Base-by-base conservation (phyloP, 1,284 basidiomycete genomes). In the Xanthoconium separans region DNA sequence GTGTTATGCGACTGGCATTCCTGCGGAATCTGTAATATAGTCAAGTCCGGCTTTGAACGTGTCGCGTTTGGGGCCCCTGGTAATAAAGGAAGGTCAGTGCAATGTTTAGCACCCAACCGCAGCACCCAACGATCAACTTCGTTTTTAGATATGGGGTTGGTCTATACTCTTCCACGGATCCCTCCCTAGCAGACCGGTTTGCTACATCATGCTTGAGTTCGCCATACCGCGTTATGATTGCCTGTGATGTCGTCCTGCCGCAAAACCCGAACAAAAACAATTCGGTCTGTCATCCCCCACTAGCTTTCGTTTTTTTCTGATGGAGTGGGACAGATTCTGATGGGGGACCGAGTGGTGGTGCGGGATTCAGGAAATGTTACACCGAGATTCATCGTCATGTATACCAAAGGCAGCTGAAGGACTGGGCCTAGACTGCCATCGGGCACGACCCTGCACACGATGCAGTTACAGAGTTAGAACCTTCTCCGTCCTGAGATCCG, bases 171-270 rank as follows among this genome's bases (percentile, higher is more conserved):
- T 83, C 79, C 63, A 72, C 71, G 37, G 81, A 83, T 65, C 77
- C 84, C 16, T 75, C 75, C 44, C 65, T 73, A 12, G 83, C 84
- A 13, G 81, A 86, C 65, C 66, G 61, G 13, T 76, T 76, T 61
- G 78, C 83, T 12, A 85, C 83, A 6, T 83, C 83, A 36, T 84
- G 81, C 59, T 76, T 78, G 39, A 75, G 78, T 42, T 85, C 84
- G 3, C 84, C 84, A 3, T 86, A 81, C 70, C 77, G 83, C 10
- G 81, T 82, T 20, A 78, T 79, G 73, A 74, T 86, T 56, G 80
- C 78, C 5, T 85, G 84, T 57, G 80, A 82, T 61, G 76, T 75
- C 5, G 62, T 74, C 30, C 72, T 82, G n/a, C 73, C 77, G 41
- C 68, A 68, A 42, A 48, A 64, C 44, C 50, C 49, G 9, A 56